phyloP scores from a whole-genome alignment of 305 asterid genomes.

The Rubia peregrina region DNA sequence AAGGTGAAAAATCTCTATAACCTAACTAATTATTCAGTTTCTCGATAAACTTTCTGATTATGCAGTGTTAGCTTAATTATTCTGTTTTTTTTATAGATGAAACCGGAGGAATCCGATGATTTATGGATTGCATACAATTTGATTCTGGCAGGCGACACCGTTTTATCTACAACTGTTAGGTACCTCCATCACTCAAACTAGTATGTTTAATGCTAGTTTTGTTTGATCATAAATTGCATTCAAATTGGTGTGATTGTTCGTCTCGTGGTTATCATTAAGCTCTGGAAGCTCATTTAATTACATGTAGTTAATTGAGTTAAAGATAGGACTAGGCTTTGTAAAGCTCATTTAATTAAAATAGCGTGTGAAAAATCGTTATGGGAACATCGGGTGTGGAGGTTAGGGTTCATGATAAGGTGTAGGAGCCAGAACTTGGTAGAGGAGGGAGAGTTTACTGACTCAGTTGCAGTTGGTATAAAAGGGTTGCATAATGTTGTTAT shows the following conservation, averaged over 20 bases:
- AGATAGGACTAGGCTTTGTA: neutral
- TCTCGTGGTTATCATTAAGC: neutral
- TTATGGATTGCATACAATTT: constrained; percentile 83
- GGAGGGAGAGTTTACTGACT: neutral
- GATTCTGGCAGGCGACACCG: constrained; percentile 69
- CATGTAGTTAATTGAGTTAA: neutral
- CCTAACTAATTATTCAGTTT: neutral
- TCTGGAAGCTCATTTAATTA: neutral
- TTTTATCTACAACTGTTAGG: constrained; percentile 83
- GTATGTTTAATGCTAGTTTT: neutral
- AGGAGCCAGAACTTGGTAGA: neutral
- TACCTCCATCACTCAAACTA: constrained; percentile 11
- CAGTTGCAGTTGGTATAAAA: neutral
- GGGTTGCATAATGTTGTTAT: neutral
- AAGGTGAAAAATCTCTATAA: constrained; percentile 36
- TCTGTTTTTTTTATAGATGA: constrained; percentile 36
- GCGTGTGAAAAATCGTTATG: too few species aligned
- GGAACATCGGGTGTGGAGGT: neutral
- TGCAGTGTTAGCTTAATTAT: neutral
- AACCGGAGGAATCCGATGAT: constrained; percentile 91
- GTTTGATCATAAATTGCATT: neutral
- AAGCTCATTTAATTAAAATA: neutral
- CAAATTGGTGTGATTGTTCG: neutral
- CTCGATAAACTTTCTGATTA: neutral
- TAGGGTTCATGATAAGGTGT: neutral